Evolutionary conservation across 805 yeast species (phyloP), one percentile per base, ranked within the genome.

Genomic region (Candida easanensis): DNA sequence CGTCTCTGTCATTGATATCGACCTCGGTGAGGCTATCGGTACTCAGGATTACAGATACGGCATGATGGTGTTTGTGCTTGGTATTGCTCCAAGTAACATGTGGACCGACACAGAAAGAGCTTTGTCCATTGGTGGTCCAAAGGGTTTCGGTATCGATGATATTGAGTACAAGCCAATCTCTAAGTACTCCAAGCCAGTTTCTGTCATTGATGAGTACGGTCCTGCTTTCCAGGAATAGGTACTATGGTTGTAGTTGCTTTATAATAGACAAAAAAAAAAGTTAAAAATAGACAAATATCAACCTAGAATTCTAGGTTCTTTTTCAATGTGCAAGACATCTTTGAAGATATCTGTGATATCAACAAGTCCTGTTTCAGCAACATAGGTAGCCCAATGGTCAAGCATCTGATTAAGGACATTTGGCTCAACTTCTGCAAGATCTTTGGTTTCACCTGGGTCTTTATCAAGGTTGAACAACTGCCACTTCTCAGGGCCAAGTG

Each of bases 401-500:
- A 74, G 52, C 51, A 79, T 49, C 49, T 70, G 70, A 6, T 63
- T 57, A 37, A 76, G 61, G 16, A 64, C 63, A 5, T 63, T 69
- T 1, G 71, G 69, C 8, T 65, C 44, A 7, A 47, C 17, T 7
- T 53, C 61, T 4, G 75, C 65, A 34, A 77, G 53, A 52, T 79
- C 77, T 5, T 55, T 50, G 2, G 68, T 70, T 54, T 79, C 84
- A 13, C 83, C 82, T 4, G 74, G 76, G 49, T 76, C 81, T 10
- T 49, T 47, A 22, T 54, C 49, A 19, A 75, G 52, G 48, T 72
- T 54, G 50, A 70, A 73, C 20, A 76, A 60, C 55, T 74, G 73
- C 82, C 82, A 73, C 51, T 68, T 55, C 14, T 66, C 73, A 6
- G 74, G 59, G 0, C 79, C 80, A 42, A 64, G 56, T 7, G 82